phyloP scores from a whole-genome alignment of 805 yeast genomes.

The Tetrapisispora pingtungensis region DNA sequence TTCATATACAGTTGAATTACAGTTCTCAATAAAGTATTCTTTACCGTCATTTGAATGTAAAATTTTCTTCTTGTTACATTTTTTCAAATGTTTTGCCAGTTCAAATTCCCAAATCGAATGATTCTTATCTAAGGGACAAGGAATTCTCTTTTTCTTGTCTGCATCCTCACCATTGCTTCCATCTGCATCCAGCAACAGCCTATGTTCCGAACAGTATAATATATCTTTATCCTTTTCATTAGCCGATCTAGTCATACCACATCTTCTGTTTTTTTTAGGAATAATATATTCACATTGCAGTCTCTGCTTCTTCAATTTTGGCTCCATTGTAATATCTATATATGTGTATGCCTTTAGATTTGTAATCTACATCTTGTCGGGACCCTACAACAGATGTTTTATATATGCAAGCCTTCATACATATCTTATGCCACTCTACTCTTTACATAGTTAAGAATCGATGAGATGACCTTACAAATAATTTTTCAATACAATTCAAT shows the following conservation, averaged over 20 bases:
- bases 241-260: constrained; percentile 25
- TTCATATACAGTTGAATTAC: constrained; percentile 28
- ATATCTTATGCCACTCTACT: no score
- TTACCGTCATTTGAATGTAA: constrained; percentile 25
- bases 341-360: no score
- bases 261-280: constrained; percentile 19
- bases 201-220: constrained; percentile 60
- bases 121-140: constrained; percentile 16
- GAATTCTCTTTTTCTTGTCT: neutral
- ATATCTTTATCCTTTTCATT: constrained; percentile 3
- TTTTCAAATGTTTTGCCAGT: constrained; percentile 44
- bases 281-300: constrained; percentile 22
- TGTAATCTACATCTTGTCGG: no score
- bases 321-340: no score
- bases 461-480: no score
- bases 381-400: no score
- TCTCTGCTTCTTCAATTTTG: constrained; percentile 4
- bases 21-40: constrained; percentile 43
- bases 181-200: neutral
- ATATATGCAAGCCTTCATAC: no score
- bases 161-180: no score
- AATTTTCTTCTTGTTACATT: constrained; percentile 45
- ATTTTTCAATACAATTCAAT: no score
- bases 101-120: constrained; percentile 63
- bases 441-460: no score